phyloP scores from a whole-genome alignment of 2,329 filamentous ascomycete genomes.

The Podosphaera aphanis region DNA sequence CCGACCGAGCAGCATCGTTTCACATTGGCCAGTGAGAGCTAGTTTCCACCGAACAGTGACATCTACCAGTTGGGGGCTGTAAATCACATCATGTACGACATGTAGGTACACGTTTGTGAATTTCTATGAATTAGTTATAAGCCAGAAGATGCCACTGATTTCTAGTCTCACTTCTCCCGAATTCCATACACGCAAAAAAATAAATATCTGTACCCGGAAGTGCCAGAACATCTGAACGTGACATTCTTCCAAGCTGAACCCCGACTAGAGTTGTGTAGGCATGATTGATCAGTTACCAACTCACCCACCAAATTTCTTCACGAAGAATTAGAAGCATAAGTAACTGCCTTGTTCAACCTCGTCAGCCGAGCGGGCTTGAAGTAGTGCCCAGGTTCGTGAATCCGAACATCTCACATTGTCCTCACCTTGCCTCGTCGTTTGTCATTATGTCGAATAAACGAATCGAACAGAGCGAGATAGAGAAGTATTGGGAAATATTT shows the following conservation, averaged over 20 bases:
- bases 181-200: no score
- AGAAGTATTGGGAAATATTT: conserved; percentile 65
- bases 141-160: no score
- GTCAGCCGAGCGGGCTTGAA: background rate
- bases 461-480: conserved; percentile 52
- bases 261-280: no score
- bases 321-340: background rate
- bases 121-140: no score
- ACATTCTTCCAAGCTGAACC: background rate
- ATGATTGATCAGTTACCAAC: no score
- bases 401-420: background rate
- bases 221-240: background rate
- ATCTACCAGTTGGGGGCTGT: no score
- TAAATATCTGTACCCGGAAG: background rate
- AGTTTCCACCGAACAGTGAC: no score
- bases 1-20: no score
- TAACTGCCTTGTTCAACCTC: background rate
- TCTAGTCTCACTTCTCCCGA: no score
- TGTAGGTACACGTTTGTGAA: no score
- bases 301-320: background rate
- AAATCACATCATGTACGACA: no score
- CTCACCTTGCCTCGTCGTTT: background rate
- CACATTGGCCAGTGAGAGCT: no score
- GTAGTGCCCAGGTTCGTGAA: background rate
- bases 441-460: conserved; percentile 21